phyloP scores from a whole-genome alignment of 2,329 filamentous ascomycete genomes.

The Fusarium cicatricum region DNA sequence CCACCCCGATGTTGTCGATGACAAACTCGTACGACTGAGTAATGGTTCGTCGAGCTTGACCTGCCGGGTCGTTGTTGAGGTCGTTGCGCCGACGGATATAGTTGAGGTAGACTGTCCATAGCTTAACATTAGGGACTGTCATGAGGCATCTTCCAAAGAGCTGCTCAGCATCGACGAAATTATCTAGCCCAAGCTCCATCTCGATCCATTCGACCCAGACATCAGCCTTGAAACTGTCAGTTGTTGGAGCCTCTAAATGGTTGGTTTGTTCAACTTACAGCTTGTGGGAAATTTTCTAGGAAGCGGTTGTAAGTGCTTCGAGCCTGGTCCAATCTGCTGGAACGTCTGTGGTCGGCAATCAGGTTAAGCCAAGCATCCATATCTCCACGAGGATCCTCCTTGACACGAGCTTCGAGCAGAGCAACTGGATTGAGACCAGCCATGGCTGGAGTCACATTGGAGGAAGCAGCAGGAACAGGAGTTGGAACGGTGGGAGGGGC shows the following conservation, averaged over 20 bases:
- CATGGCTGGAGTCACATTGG: conserved; percentile 49
- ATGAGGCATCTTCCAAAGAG: conserved; percentile 85
- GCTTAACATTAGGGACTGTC: conserved; percentile 79
- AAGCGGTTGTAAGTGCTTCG: conserved; percentile 86
- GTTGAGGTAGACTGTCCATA: conserved; percentile 95
- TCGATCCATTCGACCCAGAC: conserved; percentile 89
- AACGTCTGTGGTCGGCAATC: conserved; percentile 83
- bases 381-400: conserved; percentile 91
- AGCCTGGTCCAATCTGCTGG: conserved; percentile 82
- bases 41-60: conserved; percentile 79
- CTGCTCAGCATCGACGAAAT: conserved; percentile 80
- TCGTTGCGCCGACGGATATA: conserved; percentile 94
- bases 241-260: conserved; percentile 4
- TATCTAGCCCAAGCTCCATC: conserved; percentile 88
- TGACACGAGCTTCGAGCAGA: conserved; percentile 88
- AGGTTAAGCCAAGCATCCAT: conserved; percentile 90
- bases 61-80: conserved; percentile 77
- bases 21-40: conserved; percentile 92
- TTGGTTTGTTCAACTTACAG: conserved; percentile 68
- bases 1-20: conserved; percentile 86
- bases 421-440: conserved; percentile 72
- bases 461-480: conserved; percentile 35
- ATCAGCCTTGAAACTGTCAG: conserved; percentile 72
- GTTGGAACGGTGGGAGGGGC: conserved; percentile 22
- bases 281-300: conserved; percentile 85